These are phyloP conservation scores for Aristolochia californica DNA, from an alignment of 164 flowering plant genomes.

Conservation along the genomic window DNA sequence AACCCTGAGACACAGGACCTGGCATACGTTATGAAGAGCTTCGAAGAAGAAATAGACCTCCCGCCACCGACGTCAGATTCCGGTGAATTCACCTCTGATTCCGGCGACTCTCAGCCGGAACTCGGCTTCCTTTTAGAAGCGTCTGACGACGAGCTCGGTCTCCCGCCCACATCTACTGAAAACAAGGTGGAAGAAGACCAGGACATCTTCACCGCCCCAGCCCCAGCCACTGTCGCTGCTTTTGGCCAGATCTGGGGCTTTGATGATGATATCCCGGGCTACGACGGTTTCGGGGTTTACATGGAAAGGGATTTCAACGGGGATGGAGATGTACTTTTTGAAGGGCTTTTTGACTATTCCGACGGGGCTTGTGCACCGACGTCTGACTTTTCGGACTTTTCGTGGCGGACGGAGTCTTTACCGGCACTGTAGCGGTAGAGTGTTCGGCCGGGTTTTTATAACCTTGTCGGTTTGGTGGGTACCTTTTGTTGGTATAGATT, in stretches of 20 bases:
- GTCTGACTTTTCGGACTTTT: slow-evolving; percentile 22
- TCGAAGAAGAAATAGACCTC: slow-evolving; percentile 42
- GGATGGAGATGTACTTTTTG: slow-evolving; percentile 28
- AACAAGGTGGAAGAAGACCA: background rate
- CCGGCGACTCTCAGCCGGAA: slow-evolving; percentile 34
- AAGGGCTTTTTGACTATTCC: slow-evolving; percentile 41
- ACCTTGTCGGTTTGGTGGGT: background rate
- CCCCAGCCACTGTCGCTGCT: slow-evolving; percentile 11
- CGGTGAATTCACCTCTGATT: slow-evolving; percentile 19
- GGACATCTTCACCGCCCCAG: no score
- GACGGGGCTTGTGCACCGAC: slow-evolving; percentile 26
- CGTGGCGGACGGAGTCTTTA: slow-evolving; percentile 31
- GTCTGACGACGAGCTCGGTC: slow-evolving; percentile 78
- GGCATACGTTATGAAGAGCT: slow-evolving; percentile 46
- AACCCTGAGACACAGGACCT: slow-evolving; percentile 28
- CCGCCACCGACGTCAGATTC: slow-evolving; percentile 6
- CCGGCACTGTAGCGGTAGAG: slow-evolving; percentile 24
- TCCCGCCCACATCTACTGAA: slow-evolving; percentile 37
- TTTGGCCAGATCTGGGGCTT: slow-evolving; percentile 39
- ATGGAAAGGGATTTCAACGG: background rate
- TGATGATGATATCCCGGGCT: slow-evolving; percentile 39
- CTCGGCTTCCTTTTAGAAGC: slow-evolving; percentile 62
- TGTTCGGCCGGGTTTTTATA: background rate
- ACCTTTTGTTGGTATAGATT: background rate
- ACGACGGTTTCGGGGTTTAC: slow-evolving; percentile 27